Evolutionary conservation across 495 filamentous ascomycete species (phyloP).

Genomic region (Gamarada debralockiae): DNA sequence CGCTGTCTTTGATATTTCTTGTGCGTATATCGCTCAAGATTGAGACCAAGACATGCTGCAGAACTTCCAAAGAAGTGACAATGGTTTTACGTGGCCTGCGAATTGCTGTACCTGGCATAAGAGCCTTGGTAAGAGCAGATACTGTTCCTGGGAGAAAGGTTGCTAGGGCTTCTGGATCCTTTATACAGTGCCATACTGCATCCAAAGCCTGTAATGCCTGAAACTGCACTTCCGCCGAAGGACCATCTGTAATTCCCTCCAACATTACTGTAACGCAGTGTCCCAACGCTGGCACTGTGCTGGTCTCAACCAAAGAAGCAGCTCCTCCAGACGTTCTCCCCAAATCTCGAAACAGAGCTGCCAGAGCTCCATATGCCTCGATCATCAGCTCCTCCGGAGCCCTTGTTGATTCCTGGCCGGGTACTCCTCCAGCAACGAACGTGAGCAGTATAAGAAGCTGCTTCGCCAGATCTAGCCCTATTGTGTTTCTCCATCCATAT

Average conservation of each 20-base stretch:
- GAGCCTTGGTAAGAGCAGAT: conserved; percentile 70
- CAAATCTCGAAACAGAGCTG: conserved; percentile 35
- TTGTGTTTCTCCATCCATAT: conserved; percentile 68
- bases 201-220: conserved; percentile 63
- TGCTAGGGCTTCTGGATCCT: conserved; percentile 66
- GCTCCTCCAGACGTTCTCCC: conserved; percentile 29
- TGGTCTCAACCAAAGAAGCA: conserved; percentile 43
- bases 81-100: conserved; percentile 65
- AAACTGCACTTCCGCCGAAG: conserved; percentile 59
- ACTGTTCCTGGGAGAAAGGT: conserved; percentile 88
- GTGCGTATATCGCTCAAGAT: conserved; percentile 62
- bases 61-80: conserved; percentile 51
- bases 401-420: conserved; percentile 37
- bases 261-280: conserved; percentile 78
- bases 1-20: conserved; percentile 29
- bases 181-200: conserved; percentile 56
- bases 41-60: conserved; percentile 56
- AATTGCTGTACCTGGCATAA: conserved; percentile 62
- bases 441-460: conserved; percentile 85
- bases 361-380: conserved; percentile 43
- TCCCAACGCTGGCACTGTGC: conserved; percentile 76
- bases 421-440: conserved; percentile 65
- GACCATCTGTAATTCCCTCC: conserved; percentile 59
- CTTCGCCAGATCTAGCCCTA: conserved; percentile 66
- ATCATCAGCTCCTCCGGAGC: conserved; percentile 64